Evolutionary conservation across 2,329 filamentous ascomycete species (phyloP).

Genomic region (Aspergillus quadricinctus): DNA sequence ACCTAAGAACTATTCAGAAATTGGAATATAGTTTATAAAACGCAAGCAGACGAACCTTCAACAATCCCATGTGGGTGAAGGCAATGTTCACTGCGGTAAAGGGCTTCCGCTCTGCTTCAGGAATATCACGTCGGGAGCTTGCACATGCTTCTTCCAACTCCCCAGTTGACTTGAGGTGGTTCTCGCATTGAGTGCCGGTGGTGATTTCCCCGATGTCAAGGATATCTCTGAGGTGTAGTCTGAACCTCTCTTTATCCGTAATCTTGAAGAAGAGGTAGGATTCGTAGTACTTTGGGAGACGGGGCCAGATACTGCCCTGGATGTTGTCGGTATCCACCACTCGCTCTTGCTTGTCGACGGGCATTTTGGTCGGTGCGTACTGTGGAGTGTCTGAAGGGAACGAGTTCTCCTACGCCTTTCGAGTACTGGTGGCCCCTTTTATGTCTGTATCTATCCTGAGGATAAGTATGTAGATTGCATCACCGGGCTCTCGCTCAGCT

Average conservation of each 20-base stretch:
- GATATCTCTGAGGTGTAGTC: constrained; percentile 4
- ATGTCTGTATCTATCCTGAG: neutral
- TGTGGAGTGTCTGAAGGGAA: neutral
- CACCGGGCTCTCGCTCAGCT: neutral
- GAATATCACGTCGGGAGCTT: neutral
- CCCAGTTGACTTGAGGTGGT: neutral
- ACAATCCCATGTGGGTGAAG: constrained; percentile 10
- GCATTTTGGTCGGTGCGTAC: neutral
- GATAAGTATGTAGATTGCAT: neutral
- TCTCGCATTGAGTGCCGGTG: constrained; percentile 12
- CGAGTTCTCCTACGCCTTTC: neutral
- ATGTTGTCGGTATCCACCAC: constrained; percentile 11
- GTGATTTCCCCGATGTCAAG: constrained; percentile 8
- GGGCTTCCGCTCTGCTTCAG: neutral
- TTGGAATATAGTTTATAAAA: neutral
- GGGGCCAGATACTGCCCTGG: constrained; percentile 12
- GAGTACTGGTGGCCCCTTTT: neutral
- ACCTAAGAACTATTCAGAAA: neutral
- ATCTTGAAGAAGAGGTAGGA: constrained; percentile 17
- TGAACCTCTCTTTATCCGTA: constrained; percentile 9
- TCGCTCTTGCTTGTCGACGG: neutral
- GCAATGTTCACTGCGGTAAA: constrained; percentile 11
- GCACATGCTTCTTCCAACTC: constrained; percentile 1
- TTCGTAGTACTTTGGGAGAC: constrained; percentile 11
- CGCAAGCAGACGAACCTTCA: constrained; percentile 4